A percentile compares a stretch with the other conserved stretches of the same genome.
phyloP scores from a whole-genome alignment of 2,329 filamentous ascomycete species.

The Sclerotinia sclerotiorum region DNA sequence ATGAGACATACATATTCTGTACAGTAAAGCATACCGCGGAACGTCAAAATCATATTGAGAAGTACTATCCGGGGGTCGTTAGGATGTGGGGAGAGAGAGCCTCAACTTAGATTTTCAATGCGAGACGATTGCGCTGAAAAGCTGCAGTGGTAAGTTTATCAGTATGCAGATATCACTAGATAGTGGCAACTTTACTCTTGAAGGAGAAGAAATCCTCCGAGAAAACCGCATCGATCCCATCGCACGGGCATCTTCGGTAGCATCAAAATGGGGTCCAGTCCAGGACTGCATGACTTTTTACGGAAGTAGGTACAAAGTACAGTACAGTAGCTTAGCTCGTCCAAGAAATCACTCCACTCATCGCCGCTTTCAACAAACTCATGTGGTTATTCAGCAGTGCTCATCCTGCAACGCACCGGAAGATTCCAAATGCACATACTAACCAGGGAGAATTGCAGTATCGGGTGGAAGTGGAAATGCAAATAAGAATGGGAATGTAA shows the following conservation, averaged over 20 bases:
- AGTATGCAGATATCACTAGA: slow-evolving; percentile 7
- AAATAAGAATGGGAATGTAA: background rate
- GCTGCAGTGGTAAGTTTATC: slow-evolving; percentile 3
- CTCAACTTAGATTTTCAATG: slow-evolving; percentile 2
- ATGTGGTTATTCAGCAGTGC: background rate
- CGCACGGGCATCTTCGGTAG: background rate
- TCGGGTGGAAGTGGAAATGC: slow-evolving; percentile 1
- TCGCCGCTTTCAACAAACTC: background rate
- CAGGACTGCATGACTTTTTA: background rate
- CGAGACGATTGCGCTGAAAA: background rate
- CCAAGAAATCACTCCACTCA: background rate
- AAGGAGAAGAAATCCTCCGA: background rate
- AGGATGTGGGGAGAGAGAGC: slow-evolving; percentile 5
- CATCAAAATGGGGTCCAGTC: slow-evolving; percentile 3
- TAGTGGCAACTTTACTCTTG: slow-evolving; percentile 6
- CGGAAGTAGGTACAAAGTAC: background rate
- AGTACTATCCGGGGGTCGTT: slow-evolving; percentile 4
- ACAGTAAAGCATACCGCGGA: slow-evolving; percentile 2
- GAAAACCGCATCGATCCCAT: background rate
- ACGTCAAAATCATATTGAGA: slow-evolving; percentile 2
- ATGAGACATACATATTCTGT: slow-evolving; percentile 4
- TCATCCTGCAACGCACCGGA: background rate
- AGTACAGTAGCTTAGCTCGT: slow-evolving; percentile 4
- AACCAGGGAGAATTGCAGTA: background rate
- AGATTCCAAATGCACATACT: background rate